Conservation (phyloP, 495 filamentous ascomycete species). For the Apiosordaria backusii region DNA sequence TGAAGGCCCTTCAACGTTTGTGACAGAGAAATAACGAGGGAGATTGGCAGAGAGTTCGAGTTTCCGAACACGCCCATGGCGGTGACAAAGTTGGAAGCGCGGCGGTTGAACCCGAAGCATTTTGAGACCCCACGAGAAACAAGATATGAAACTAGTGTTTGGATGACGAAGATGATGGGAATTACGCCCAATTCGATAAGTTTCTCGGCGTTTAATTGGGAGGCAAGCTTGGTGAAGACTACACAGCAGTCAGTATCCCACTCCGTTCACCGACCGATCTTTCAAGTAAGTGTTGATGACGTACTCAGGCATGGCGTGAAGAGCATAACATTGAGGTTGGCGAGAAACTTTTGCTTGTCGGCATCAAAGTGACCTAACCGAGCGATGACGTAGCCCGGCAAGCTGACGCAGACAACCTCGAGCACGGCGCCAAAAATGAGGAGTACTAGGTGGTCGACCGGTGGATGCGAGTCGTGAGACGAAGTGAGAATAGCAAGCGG, state of each 20-base stretch:
- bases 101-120: slow-evolving; percentile 74
- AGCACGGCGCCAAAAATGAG: slow-evolving; percentile 95
- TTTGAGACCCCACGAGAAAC: slow-evolving; percentile 67
- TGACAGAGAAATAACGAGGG: slow-evolving; percentile 87
- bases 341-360: slow-evolving; percentile 90
- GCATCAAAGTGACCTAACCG: slow-evolving; percentile 86
- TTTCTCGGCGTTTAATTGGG: slow-evolving; percentile 86
- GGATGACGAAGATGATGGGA: slow-evolving; percentile 84
- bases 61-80: slow-evolving; percentile 99
- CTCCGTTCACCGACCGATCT: neutral
- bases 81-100: slow-evolving; percentile 86
- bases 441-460: slow-evolving; percentile 71
- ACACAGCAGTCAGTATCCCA: neutral
- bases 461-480: slow-evolving; percentile 49
- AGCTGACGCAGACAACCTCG: slow-evolving; percentile 90
- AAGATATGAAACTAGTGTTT: slow-evolving; percentile 77
- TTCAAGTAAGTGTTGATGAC: slow-evolving; percentile 28
- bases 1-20: slow-evolving; percentile 87
- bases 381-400: slow-evolving; percentile 94
- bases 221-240: slow-evolving; percentile 98
- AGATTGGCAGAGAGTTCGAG: slow-evolving; percentile 96
- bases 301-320: slow-evolving; percentile 96
- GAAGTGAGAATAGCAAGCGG: slow-evolving; percentile 32
- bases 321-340: slow-evolving; percentile 87
- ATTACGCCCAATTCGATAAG: slow-evolving; percentile 88